Evolutionary conservation across 2,329 filamentous ascomycete genomes (phyloP).

Genomic region (Tolypocladium pustulatum): DNA sequence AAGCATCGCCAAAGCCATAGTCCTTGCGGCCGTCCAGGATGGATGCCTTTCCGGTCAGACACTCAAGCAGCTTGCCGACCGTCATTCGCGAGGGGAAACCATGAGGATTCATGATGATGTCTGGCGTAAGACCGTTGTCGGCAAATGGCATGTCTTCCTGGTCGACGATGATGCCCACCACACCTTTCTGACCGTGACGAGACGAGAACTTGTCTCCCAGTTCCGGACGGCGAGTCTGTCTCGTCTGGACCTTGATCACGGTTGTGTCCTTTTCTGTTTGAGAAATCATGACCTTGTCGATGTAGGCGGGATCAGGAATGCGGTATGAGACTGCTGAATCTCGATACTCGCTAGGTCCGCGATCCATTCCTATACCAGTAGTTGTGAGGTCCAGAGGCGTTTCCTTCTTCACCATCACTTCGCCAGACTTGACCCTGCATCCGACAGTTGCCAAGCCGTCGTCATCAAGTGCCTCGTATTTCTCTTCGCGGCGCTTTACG

Average conservation of each 20-base stretch:
- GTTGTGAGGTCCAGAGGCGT: conserved; percentile 69
- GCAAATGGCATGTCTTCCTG: conserved; percentile 97
- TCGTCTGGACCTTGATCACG: conserved; percentile 86
- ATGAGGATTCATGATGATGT: conserved; percentile 99
- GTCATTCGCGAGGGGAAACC: conserved; percentile 99
- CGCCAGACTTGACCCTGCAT: conserved; percentile 63
- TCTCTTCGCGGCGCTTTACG: conserved; percentile 48
- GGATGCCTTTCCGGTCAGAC: conserved; percentile 87
- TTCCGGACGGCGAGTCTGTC: conserved; percentile 92
- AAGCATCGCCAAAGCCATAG: conserved; percentile 70
- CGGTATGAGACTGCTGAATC: conserved; percentile 69
- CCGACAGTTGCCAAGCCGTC: conserved; percentile 88
- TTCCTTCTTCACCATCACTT: conserved; percentile 86
- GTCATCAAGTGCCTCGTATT: conserved; percentile 64
- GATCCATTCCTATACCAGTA: conserved; percentile 59
- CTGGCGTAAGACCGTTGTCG: conserved; percentile 80
- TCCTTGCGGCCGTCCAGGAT: conserved; percentile 76
- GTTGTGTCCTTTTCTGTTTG: conserved; percentile 78
- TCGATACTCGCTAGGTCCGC: conserved; percentile 51
- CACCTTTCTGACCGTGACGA: conserved; percentile 95
- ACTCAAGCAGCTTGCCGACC: conserved; percentile 93
- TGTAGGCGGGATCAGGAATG: conserved; percentile 73
- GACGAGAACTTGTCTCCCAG: conserved; percentile 98
- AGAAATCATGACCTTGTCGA: conserved; percentile 94
- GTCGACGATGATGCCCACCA: conserved; percentile 91